Percentiles rank a stretch among this genome's conserved stretches.
Evolutionary conservation across 78 protist genomes (phyloP).

Genomic region (Diacronema lutheri): DNA sequence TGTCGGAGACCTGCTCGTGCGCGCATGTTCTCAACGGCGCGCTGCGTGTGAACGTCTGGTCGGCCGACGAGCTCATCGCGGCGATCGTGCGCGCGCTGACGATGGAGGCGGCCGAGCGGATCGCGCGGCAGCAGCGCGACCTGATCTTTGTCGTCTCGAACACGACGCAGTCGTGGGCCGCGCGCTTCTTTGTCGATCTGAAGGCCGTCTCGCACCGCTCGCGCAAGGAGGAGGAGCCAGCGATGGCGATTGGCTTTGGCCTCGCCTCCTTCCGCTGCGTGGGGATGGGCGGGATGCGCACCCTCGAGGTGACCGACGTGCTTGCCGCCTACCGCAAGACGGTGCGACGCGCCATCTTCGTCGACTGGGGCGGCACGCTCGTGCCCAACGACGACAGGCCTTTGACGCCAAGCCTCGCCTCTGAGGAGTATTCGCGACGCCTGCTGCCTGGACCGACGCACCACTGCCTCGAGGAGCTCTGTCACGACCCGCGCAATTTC

Average conservation of each 20-base stretch:
- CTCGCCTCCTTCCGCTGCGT: neutral
- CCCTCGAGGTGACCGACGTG: slow-evolving; percentile 14
- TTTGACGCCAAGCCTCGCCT: no score
- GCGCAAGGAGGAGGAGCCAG: neutral
- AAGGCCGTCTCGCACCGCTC: neutral
- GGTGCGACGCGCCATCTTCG: neutral
- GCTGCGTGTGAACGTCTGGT: neutral
- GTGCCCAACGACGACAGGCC: neutral
- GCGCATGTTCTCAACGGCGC: slow-evolving; percentile 4
- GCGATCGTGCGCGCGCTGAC: neutral
- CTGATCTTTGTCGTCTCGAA: neutral
- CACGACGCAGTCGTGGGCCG: neutral
- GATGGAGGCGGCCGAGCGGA: neutral
- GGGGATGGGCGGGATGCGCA: neutral
- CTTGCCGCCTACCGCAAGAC: slow-evolving; percentile 1
- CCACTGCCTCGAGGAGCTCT: neutral
- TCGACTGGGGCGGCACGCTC: slow-evolving; percentile 13
- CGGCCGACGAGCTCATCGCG: neutral
- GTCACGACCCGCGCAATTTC: neutral
- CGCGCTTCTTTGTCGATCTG: neutral
- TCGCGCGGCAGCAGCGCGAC: neutral
- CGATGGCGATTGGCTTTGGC: neutral
- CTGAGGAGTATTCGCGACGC: no score
- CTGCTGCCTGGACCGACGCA: no score
- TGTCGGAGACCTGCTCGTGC: neutral